Evolutionary conservation across 805 yeast species (phyloP).

Genomic region (Clavispora fructus): DNA sequence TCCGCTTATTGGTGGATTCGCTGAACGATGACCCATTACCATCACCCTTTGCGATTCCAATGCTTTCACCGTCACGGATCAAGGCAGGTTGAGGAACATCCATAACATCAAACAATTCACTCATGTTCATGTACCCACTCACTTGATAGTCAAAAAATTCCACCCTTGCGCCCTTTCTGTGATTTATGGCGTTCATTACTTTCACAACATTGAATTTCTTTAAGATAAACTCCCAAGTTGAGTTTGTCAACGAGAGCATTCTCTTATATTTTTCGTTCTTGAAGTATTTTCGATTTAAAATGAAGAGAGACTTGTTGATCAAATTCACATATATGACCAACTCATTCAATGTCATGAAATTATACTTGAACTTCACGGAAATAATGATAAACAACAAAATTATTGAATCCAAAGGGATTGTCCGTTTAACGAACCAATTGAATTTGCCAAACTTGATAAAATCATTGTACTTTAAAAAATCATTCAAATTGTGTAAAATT

Average conservation of each 20-base stretch:
- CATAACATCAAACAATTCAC: constrained; percentile 38
- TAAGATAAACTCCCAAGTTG: constrained; percentile 39
- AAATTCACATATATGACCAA: constrained; percentile 33
- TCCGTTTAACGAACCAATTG: constrained; percentile 58
- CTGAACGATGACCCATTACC: background rate
- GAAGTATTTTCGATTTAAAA: constrained; percentile 40
- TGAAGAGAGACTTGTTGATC: constrained; percentile 38
- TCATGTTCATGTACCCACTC: constrained; percentile 34
- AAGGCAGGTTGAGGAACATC: constrained; percentile 39
- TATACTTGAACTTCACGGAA: constrained; percentile 46
- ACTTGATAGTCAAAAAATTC: constrained; percentile 40
- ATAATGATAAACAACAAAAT: constrained; percentile 48
- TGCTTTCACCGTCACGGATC: constrained; percentile 6
- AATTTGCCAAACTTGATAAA: constrained; percentile 48
- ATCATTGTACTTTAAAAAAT: constrained; percentile 48
- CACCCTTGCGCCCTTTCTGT: constrained; percentile 16
- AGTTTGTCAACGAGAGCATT: constrained; percentile 38
- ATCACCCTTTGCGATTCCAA: constrained; percentile 7
- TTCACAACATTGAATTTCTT: constrained; percentile 29
- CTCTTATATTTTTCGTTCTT: constrained; percentile 42
- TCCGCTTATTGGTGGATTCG: constrained; percentile 3
- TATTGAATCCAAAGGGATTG: constrained; percentile 57
- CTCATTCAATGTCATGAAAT: constrained; percentile 34
- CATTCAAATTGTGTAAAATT: constrained; percentile 50
- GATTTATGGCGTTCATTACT: constrained; percentile 22